Evolutionary conservation across 352 stramenopile genomes (phyloP), one percentile per base, ranked within the genome.

Genomic region (Phytophthora pini): DNA sequence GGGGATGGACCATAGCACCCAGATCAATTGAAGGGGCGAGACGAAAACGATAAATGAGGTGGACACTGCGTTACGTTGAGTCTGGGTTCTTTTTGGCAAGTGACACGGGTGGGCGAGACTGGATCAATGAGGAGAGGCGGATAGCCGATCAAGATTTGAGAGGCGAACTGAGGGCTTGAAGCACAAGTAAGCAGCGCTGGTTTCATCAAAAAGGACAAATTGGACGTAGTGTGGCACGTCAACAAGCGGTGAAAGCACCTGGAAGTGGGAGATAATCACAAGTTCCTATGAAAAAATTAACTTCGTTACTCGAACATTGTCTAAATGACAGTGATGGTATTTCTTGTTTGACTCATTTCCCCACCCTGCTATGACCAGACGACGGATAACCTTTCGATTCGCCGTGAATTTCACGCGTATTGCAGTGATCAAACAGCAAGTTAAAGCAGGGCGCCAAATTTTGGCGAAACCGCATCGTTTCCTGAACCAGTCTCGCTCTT

Each of bases 81-180:
- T 20, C 38, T 52, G 31, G 45, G 29, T 61, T 67, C 56, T 65
- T 59, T 75, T 75, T 59, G 39, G 22, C 8, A 61, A 70, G 38
- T 69, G 64, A 46, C 45, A 53, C 48, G 56, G 51, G 40, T 72
- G 49, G 43, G 56, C 53, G 40, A 49, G 60, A 54, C 26, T 56
- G 52, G n/a, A 26, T 68, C 20, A 31, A 41, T 53, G 40, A 68
- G 57, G 64, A 72, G 51, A 68, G 58, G 61, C 56, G 57, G 61
- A 71, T 65, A 68, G 61, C 48, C 50, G 50, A 65, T 72, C 67
- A 75, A 72, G 61, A 75, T 75, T 75, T 75, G 67, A 68, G 50
- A 36, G 31, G 31, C 31, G 8, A 20, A 34, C 11, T 36, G 7
- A 36, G 11, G 31, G 7, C 31, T 36, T 36, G 7, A 36, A 36